A percentile compares a stretch with the other conserved stretches of the same genome.
These are phyloP conservation scores for Schwanniomyces pseudopolymorphus DNA, from an alignment of 805 yeast species.

Conservation along the genomic window DNA sequence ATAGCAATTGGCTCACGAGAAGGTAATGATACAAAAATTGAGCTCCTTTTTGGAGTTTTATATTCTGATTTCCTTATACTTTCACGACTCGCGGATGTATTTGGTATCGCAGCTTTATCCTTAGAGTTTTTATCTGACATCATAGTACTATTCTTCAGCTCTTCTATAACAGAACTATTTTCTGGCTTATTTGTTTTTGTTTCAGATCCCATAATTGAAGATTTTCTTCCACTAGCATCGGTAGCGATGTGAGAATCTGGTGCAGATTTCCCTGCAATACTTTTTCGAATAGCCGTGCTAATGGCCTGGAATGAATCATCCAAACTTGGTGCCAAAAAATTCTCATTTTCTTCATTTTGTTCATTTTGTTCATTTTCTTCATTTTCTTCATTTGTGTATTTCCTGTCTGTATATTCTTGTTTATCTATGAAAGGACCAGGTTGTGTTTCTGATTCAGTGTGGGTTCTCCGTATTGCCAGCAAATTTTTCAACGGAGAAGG, in stretches of 20 bases:
- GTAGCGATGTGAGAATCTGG: background rate
- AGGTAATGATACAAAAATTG: constrained; percentile 38
- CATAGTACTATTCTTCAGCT: background rate
- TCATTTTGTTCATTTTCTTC: background rate
- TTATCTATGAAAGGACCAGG: constrained; percentile 17
- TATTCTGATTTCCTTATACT: background rate
- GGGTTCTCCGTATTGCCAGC: constrained; percentile 9
- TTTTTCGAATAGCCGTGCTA: constrained; percentile 46
- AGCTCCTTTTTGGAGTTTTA: constrained; percentile 31
- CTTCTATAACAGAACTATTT: background rate
- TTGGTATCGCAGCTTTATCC: background rate
- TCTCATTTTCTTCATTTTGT: constrained; percentile 1
- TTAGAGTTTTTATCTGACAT: background rate
- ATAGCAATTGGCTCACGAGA: constrained; percentile 37
- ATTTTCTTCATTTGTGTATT: background rate
- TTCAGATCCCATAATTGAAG: background rate
- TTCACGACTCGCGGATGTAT: background rate
- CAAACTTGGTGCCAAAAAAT: background rate
- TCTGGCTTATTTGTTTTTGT: background rate
- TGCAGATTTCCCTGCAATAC: constrained; percentile 35
- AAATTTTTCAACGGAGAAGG: constrained; percentile 7
- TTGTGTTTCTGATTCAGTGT: constrained; percentile 20
- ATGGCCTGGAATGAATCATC: constrained; percentile 50
- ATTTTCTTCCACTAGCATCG: background rate
- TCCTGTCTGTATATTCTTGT: background rate